phyloP scores from a whole-genome alignment of 2,329 filamentous ascomycete species.

The Hymenoscyphus occultus region DNA sequence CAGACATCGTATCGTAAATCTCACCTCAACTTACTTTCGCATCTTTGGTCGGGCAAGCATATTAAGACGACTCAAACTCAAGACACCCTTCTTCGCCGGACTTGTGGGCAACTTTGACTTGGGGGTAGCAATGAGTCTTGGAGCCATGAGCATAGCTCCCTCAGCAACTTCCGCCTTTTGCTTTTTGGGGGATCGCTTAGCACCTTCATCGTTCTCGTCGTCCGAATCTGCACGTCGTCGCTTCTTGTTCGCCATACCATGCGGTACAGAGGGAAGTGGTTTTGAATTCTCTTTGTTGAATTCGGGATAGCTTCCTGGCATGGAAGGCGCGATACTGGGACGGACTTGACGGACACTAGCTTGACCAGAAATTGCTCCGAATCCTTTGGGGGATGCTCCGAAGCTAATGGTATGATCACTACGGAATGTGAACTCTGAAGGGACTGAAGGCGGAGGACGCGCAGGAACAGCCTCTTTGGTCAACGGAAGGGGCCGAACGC shows the following conservation, averaged over 20 bases:
- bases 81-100: slow-evolving; percentile 47
- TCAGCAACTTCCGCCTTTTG: slow-evolving; percentile 41
- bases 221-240: slow-evolving; percentile 56
- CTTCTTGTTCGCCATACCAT: slow-evolving; percentile 66
- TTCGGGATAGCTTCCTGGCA: slow-evolving; percentile 57
- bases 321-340: slow-evolving; percentile 46
- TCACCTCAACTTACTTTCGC: slow-evolving; percentile 41
- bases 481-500: slow-evolving; percentile 28
- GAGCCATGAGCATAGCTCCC: slow-evolving; percentile 33
- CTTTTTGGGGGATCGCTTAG: slow-evolving; percentile 56
- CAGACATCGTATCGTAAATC: slow-evolving; percentile 7
- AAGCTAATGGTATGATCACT: slow-evolving; percentile 64
- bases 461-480: slow-evolving; percentile 20
- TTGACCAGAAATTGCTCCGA: slow-evolving; percentile 57
- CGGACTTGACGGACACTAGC: slow-evolving; percentile 60
- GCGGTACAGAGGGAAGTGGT: slow-evolving; percentile 48
- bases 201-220: slow-evolving; percentile 52
- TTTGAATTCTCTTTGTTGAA: slow-evolving; percentile 53
- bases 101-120: slow-evolving; percentile 39
- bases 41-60: slow-evolving; percentile 60
- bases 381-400: slow-evolving; percentile 46
- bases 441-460: slow-evolving; percentile 39
- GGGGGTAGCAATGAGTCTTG: slow-evolving; percentile 32
- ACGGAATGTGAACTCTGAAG: slow-evolving; percentile 63
- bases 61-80: slow-evolving; percentile 59